Percentiles rank a stretch among this genome's conserved stretches.
Evolutionary conservation across 2,329 filamentous ascomycete genomes (phyloP).

Genomic region (Cercospora sp.): DNA sequence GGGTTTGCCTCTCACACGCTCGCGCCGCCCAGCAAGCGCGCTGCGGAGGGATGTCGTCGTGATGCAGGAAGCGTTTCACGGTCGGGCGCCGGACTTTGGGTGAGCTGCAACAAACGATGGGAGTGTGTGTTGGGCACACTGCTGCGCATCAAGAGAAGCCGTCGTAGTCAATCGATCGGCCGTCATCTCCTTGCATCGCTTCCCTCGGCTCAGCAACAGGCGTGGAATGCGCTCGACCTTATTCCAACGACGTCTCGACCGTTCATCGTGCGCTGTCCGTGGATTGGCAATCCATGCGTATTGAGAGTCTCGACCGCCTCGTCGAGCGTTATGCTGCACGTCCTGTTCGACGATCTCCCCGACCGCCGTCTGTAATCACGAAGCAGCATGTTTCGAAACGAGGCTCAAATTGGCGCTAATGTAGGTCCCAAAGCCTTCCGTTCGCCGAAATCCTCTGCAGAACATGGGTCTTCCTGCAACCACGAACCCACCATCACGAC

Average conservation of each 20-base stretch:
- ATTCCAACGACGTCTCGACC: slow-evolving; percentile 1
- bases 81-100: neutral
- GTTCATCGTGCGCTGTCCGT: too few species aligned
- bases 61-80: neutral
- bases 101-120: neutral
- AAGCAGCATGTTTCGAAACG: neutral
- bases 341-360: neutral
- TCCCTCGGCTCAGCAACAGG: slow-evolving; percentile 5
- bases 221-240: slow-evolving; percentile 8
- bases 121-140: neutral
- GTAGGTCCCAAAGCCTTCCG: neutral
- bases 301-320: neutral
- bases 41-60: neutral
- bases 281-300: neutral
- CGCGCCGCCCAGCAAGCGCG: neutral
- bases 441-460: neutral
- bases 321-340: neutral
- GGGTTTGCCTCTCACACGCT: neutral
- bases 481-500: neutral
- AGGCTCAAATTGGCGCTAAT: neutral
- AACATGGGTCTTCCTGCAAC: slow-evolving; percentile 11
- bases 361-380: neutral
- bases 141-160: neutral
- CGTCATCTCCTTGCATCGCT: slow-evolving; percentile 9
- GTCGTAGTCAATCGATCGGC: neutral